Percentiles rank a stretch among this genome's conserved stretches.
phyloP scores from a whole-genome alignment of 1,284 basidiomycete genomes.

The Trichosporon sp. region DNA sequence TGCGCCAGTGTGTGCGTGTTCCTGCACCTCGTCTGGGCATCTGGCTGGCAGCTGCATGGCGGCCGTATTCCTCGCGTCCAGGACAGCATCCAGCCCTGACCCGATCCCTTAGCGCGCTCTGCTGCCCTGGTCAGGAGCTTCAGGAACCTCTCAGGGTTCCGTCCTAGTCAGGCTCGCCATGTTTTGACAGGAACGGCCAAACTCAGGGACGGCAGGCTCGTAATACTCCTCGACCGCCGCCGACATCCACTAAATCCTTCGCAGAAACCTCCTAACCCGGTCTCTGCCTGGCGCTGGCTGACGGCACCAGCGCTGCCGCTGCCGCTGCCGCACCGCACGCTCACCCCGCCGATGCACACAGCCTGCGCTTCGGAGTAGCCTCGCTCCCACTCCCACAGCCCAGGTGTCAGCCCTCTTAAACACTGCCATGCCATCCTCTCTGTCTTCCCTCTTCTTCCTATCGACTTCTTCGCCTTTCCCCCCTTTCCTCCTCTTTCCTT shows the following conservation, averaged over 20 bases:
- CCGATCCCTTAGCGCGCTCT: not conserved
- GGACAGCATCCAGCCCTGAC: not conserved
- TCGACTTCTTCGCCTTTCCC: constrained; percentile 15
- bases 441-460: not conserved
- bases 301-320: constrained; percentile 2
- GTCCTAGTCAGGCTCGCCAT: not conserved
- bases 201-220: not conserved
- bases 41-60: too few relatives aligned
- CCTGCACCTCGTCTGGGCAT: too few relatives aligned
- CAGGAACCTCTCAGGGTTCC: not conserved
- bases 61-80: not conserved
- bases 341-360: not conserved
- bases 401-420: constrained; percentile 3
- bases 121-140: not conserved
- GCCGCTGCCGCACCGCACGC: not conserved
- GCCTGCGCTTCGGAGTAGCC: not conserved
- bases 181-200: constrained; percentile 13
- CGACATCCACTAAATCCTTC: constrained; percentile 12
- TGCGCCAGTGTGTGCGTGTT: too few relatives aligned
- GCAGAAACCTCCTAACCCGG: not conserved
- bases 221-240: not conserved
- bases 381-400: not conserved
- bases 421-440: not conserved
- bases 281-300: not conserved
- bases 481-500: not conserved